A percentile compares a stretch with the other conserved stretches of the same genome.
These are phyloP conservation scores for Rhizopogon vulgaris DNA, from an alignment of 768 basidiomycete genomes.

Conservation along the genomic window DNA sequence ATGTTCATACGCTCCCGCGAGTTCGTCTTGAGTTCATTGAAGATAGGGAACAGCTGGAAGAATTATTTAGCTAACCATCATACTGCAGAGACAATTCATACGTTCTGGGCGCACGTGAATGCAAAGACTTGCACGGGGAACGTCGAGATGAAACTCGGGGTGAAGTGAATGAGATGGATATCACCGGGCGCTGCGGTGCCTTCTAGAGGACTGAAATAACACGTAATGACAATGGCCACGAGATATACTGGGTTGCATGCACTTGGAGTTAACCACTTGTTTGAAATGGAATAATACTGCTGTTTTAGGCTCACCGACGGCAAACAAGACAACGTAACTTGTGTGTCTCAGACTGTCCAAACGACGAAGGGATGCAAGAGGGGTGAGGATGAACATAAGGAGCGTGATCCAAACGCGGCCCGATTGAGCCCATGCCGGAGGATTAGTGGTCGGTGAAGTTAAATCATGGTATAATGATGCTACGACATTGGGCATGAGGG, in stretches of 20 bases:
- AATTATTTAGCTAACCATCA: conserved; percentile 2
- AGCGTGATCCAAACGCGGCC: conserved; percentile 81
- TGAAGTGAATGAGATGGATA: conserved; percentile 65
- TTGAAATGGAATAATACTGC: not conserved
- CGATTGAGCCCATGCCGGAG: conserved; percentile 70
- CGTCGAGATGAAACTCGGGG: conserved; percentile 70
- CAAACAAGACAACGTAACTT: conserved; percentile 86
- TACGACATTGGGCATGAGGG: conserved; percentile 88
- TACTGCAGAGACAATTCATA: conserved; percentile 29
- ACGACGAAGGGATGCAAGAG: conserved; percentile 76
- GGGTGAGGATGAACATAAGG: conserved; percentile 70
- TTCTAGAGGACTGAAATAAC: conserved; percentile 70
- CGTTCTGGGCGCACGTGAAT: conserved; percentile 91
- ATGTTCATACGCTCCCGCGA: conserved; percentile 79
- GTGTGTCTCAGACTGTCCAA: conserved; percentile 86
- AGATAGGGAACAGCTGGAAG: conserved; percentile 81
- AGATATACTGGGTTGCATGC: conserved; percentile 53
- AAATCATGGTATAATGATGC: conserved; percentile 76
- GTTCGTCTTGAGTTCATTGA: conserved; percentile 83
- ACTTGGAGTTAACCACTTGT: not conserved
- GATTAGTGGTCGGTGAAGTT: conserved; percentile 52
- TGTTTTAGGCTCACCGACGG: conserved; percentile 59
- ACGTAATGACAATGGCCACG: conserved; percentile 70
- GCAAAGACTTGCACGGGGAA: conserved; percentile 95
- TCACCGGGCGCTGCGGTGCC: conserved; percentile 62